Conservation (phyloP, 1,139 yeast genomes). For the Kodamaea suecica region DNA sequence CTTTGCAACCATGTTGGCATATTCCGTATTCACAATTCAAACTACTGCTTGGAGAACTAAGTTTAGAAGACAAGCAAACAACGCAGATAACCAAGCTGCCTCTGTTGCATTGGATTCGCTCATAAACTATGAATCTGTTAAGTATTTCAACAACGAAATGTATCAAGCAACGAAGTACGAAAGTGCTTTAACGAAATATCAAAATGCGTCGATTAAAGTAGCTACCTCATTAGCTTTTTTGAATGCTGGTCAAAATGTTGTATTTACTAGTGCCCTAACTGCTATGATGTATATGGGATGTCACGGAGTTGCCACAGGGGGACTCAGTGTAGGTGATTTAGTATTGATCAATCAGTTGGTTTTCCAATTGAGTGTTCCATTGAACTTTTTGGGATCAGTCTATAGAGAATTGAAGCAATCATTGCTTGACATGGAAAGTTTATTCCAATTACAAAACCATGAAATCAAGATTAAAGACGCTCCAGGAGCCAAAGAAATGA, state of each 20-base stretch:
- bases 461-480: conserved; percentile 62
- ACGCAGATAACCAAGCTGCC: conserved; percentile 93
- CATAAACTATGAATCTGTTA: conserved; percentile 91
- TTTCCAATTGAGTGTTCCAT: conserved; percentile 90
- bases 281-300: conserved; percentile 99
- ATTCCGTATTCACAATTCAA: conserved; percentile 79
- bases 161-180: conserved; percentile 82
- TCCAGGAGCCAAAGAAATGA: conserved; percentile 59
- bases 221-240: conserved; percentile 90
- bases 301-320: conserved; percentile 79
- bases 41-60: conserved; percentile 97
- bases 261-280: conserved; percentile 88
- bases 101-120: conserved; percentile 91
- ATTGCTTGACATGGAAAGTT: conserved; percentile 85
- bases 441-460: conserved; percentile 77
- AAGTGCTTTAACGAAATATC: conserved; percentile 68
- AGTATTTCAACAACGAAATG: conserved; percentile 85
- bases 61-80: conserved; percentile 86
- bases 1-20: conserved; percentile 79
- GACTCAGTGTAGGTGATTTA: conserved; percentile 88
- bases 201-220: conserved; percentile 79
- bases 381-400: conserved; percentile 91
- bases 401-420: conserved; percentile 93
- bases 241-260: conserved; percentile 88
- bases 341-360: conserved; percentile 96